Conservation (phyloP, 1,284 basidiomycete genomes). For the Prillingera fragicola region DNA sequence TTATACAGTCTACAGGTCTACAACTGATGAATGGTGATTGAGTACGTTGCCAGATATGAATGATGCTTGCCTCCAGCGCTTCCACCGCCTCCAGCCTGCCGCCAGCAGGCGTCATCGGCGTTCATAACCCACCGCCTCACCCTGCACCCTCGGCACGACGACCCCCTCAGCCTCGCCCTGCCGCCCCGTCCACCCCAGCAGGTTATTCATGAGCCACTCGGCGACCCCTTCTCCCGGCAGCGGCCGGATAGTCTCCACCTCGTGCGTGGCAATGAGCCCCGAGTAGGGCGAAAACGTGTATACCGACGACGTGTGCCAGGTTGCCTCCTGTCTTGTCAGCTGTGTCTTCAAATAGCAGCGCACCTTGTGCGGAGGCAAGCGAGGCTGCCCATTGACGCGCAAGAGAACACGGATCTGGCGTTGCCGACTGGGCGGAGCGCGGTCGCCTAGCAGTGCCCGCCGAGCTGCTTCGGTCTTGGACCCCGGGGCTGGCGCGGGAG, state of each 20-base stretch:
- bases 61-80: too few relatives aligned
- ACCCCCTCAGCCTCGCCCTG: neutral
- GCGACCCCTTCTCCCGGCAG: slow-evolving; percentile 47
- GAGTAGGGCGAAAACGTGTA: slow-evolving; percentile 48
- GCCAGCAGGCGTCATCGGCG: too few relatives aligned
- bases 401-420: slow-evolving; percentile 43
- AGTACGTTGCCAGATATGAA: too few relatives aligned
- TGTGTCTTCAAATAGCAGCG: slow-evolving; percentile 7
- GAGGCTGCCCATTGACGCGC: slow-evolving; percentile 33
- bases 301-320: slow-evolving; percentile 46
- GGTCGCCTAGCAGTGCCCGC: slow-evolving; percentile 13
- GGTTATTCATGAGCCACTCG: slow-evolving; percentile 40
- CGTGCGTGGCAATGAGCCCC: slow-evolving; percentile 43
- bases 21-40: too few relatives aligned
- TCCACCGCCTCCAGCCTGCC: too few relatives aligned
- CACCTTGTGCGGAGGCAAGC: slow-evolving; percentile 41
- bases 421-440: slow-evolving; percentile 22
- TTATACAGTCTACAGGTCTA: too few relatives aligned
- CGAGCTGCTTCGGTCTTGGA: too few relatives aligned
- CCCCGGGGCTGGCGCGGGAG: slow-evolving; percentile 21
- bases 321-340: slow-evolving; percentile 21
- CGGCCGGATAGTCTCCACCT: slow-evolving; percentile 48
- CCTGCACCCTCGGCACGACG: neutral
- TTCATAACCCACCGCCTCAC: neutral
- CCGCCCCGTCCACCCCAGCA: slow-evolving; percentile 38